Conservation (phyloP, 1,284 basidiomycete species). For the Chondrostereum purpureum region DNA sequence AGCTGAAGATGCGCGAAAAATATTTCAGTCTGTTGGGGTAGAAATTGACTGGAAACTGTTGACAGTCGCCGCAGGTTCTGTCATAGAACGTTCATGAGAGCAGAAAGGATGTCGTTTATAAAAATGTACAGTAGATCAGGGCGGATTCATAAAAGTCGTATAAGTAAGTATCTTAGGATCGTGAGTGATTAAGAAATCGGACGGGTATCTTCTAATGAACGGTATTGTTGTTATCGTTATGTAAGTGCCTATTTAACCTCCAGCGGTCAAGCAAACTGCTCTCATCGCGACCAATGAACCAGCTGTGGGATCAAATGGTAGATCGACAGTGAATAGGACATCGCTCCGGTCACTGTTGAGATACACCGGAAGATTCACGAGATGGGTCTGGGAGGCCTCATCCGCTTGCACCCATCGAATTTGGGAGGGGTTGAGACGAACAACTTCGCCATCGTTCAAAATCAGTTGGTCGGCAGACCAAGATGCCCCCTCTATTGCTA, state of each 20-base stretch:
- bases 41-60: slow-evolving; percentile 81
- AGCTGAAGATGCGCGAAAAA: slow-evolving; percentile 70
- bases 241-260: slow-evolving; percentile 42
- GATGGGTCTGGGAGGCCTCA: slow-evolving; percentile 31
- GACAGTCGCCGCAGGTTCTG: slow-evolving; percentile 53
- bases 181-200: no score
- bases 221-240: slow-evolving; percentile 2
- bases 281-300: slow-evolving; percentile 69
- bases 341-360: slow-evolving; percentile 87
- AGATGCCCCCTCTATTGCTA: slow-evolving; percentile 79
- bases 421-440: slow-evolving; percentile 72
- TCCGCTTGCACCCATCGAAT: slow-evolving; percentile 79
- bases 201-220: slow-evolving; percentile 14
- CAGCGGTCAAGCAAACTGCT: slow-evolving; percentile 77
- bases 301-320: slow-evolving; percentile 66
- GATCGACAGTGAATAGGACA: slow-evolving; percentile 80
- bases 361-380: slow-evolving; percentile 85
- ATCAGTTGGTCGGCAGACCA: slow-evolving; percentile 64
- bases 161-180: neutral
- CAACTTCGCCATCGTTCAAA: slow-evolving; percentile 78
- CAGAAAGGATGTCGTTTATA: no score
- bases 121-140: slow-evolving; percentile 19
- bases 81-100: slow-evolving; percentile 24
- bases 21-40: slow-evolving; percentile 69
- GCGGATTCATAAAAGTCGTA: neutral